Conservation (phyloP, 2,329 filamentous ascomycete species). For the Colletotrichum scovillei region DNA sequence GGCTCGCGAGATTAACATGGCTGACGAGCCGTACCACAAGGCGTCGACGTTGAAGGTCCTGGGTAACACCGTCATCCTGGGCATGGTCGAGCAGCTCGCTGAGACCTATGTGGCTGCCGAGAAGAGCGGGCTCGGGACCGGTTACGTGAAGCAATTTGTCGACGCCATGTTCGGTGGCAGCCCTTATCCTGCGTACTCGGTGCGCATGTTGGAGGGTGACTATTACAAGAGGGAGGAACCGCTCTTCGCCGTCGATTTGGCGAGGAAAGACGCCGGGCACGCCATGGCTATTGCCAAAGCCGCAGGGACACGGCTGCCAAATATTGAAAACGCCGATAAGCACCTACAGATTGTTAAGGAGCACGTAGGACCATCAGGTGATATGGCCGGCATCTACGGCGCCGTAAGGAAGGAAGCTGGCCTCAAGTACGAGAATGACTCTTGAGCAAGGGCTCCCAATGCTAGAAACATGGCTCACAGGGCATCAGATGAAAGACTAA, state of each 20-base stretch:
- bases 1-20: constrained; percentile 77
- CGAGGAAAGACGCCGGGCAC: constrained; percentile 84
- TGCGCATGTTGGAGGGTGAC: constrained; percentile 79
- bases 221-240: constrained; percentile 82
- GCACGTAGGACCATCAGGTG: constrained; percentile 75
- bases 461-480: too few relatives aligned
- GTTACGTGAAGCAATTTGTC: constrained; percentile 77
- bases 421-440: constrained; percentile 77
- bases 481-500: too few relatives aligned
- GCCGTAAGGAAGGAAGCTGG: constrained; percentile 80
- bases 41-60: constrained; percentile 82
- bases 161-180: constrained; percentile 77
- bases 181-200: constrained; percentile 79
- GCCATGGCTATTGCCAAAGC: constrained; percentile 74
- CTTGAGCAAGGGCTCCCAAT: background rate
- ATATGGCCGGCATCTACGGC: constrained; percentile 87
- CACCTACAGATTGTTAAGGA: constrained; percentile 78
- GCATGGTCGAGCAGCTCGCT: constrained; percentile 83
- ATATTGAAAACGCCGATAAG: constrained; percentile 73
- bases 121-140: constrained; percentile 79
- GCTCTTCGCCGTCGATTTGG: constrained; percentile 85
- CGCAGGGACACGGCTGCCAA: constrained; percentile 71
- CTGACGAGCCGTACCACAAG: constrained; percentile 73
- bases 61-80: constrained; percentile 87
- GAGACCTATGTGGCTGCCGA: constrained; percentile 85